These are phyloP conservation scores for Podaxis sp. DNA, from an alignment of 768 basidiomycete species.

Conservation along the genomic window DNA sequence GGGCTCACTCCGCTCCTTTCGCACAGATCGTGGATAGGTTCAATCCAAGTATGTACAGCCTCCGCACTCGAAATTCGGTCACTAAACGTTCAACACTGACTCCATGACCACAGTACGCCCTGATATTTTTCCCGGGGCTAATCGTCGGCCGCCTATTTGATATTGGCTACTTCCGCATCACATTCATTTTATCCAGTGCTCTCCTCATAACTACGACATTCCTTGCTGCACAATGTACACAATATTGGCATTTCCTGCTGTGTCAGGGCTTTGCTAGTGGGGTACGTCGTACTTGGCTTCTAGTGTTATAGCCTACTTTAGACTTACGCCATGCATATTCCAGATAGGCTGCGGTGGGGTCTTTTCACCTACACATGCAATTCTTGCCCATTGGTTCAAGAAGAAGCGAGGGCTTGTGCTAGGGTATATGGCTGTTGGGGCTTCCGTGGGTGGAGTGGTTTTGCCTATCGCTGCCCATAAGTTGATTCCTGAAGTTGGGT, in stretches of 20 bases:
- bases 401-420: slow-evolving; percentile 54
- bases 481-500: slow-evolving; percentile 46
- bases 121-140: slow-evolving; percentile 29
- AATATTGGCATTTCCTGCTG: slow-evolving; percentile 65
- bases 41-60: slow-evolving; percentile 46
- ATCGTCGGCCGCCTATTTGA: slow-evolving; percentile 70
- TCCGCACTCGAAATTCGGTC: background rate
- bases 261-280: slow-evolving; percentile 60
- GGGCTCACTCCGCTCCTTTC: background rate
- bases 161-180: slow-evolving; percentile 53
- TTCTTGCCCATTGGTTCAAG: slow-evolving; percentile 74
- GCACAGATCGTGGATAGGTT: slow-evolving; percentile 75
- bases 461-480: slow-evolving; percentile 59
- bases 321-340: background rate
- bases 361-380: slow-evolving; percentile 56
- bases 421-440: slow-evolving; percentile 60
- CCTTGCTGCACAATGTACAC: slow-evolving; percentile 51
- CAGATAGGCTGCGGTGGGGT: slow-evolving; percentile 51
- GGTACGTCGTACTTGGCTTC: slow-evolving; percentile 44
- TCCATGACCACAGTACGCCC: slow-evolving; percentile 34
- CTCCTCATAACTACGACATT: slow-evolving; percentile 45
- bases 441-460: slow-evolving; percentile 63
- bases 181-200: slow-evolving; percentile 21
- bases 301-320: slow-evolving; percentile 53
- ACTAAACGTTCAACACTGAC: background rate